Conservation (phyloP, 495 filamentous ascomycete genomes). For the Ascodesmis nigricans region DNA sequence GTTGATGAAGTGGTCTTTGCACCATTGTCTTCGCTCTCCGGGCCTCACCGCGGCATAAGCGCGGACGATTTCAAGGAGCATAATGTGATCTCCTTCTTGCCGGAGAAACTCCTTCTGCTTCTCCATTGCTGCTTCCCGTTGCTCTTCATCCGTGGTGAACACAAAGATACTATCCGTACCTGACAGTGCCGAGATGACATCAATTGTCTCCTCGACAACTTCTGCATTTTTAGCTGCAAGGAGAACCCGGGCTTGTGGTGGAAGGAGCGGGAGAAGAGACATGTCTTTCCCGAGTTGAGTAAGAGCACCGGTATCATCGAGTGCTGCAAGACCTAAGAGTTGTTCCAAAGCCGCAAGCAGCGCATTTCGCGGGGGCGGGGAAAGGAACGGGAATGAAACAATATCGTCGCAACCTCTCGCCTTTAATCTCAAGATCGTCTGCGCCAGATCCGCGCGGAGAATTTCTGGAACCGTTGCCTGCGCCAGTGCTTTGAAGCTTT, state of each 20-base stretch:
- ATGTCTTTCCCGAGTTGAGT: constrained; percentile 53
- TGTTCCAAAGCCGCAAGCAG: constrained; percentile 69
- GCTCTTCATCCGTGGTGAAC: constrained; percentile 59
- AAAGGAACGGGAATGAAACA: constrained; percentile 63
- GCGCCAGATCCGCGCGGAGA: constrained; percentile 63
- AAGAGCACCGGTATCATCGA: constrained; percentile 50
- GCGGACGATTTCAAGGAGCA: constrained; percentile 62
- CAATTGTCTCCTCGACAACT: constrained; percentile 54
- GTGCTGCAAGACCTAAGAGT: constrained; percentile 51
- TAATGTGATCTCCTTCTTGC: constrained; percentile 76
- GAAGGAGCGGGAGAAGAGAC: constrained; percentile 61
- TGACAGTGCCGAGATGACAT: constrained; percentile 73
- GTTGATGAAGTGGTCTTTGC: constrained; percentile 41
- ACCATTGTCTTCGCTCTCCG: not conserved
- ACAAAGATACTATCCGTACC: constrained; percentile 66
- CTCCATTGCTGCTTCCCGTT: constrained; percentile 49
- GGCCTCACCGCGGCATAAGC: constrained; percentile 29
- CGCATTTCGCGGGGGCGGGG: constrained; percentile 51
- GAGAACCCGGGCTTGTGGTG: constrained; percentile 58
- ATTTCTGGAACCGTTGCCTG: constrained; percentile 71
- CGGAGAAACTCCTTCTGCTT: constrained; percentile 51
- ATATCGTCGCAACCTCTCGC: constrained; percentile 72
- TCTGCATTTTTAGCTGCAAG: constrained; percentile 54
- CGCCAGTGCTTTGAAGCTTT: constrained; percentile 47
- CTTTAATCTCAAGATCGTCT: constrained; percentile 82